Percentiles rank a stretch among this genome's conserved stretches.
These are phyloP conservation scores for Punctularia strigosozonata DNA, from an alignment of 768 basidiomycete species.

Conservation along the genomic window DNA sequence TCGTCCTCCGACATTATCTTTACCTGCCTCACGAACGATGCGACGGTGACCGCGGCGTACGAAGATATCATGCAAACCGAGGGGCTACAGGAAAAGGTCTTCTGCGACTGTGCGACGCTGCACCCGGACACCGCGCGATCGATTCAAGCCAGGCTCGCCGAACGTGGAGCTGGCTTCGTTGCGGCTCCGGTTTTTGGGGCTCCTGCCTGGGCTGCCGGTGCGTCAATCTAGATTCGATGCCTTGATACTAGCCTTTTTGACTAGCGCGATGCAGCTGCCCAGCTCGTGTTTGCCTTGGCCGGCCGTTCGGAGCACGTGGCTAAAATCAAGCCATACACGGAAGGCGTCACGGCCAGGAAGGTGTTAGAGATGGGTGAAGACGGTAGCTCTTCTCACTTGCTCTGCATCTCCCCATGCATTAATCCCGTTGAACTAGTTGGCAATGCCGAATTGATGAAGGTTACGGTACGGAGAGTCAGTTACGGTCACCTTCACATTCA, in stretches of 20 bases:
- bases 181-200: not conserved
- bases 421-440: no score
- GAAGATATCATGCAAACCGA: not conserved
- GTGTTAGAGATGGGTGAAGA: not conserved
- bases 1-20: not conserved
- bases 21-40: not conserved
- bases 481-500: no score
- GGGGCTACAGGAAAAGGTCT: not conserved
- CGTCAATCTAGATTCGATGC: no score
- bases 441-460: no score
- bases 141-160: not conserved
- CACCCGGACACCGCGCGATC: not conserved
- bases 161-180: not conserved
- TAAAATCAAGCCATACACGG: not conserved
- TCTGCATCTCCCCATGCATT: no score
- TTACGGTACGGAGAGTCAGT: no score
- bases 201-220: no score
- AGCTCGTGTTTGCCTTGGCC: not conserved
- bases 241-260: no score
- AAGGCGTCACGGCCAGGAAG: not conserved
- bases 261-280: no score
- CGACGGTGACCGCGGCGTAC: not conserved
- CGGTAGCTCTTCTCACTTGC: no score
- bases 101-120: not conserved
- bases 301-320: not conserved